Conservation (phyloP, 139 green algal genomes). For the Coelastrella sp. region DNA sequence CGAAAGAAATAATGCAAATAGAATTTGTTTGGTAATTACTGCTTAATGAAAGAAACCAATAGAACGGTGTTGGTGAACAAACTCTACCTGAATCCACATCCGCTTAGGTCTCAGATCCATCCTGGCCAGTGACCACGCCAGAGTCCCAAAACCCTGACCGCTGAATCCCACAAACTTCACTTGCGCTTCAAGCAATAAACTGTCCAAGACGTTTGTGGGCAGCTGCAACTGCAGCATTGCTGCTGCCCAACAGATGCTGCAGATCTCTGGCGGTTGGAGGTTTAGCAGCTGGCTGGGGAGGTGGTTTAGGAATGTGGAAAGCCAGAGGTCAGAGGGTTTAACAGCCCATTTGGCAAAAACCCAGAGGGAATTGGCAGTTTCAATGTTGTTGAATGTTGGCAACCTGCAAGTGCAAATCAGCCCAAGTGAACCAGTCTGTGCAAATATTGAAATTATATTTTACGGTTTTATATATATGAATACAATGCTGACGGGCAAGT, state of each 20-base stretch:
- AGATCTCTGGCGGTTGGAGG: constrained; percentile 30
- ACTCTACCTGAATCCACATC: constrained; percentile 33
- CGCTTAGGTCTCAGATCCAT: constrained; percentile 37
- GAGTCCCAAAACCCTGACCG: constrained; percentile 50
- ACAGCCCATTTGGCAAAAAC: constrained; percentile 25
- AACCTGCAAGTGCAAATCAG: not conserved
- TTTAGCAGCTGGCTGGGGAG: not conserved
- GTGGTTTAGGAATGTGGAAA: not conserved
- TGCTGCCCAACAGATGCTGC: constrained; percentile 29
- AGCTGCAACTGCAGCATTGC: constrained; percentile 30
- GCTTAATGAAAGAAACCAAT: not conserved
- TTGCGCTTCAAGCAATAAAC: constrained; percentile 41
- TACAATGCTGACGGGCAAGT: too few species aligned
- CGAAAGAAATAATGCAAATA: too few species aligned
- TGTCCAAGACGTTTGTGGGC: not conserved
- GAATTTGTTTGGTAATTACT: not conserved
- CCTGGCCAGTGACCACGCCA: constrained; percentile 52
- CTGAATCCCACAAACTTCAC: constrained; percentile 46
- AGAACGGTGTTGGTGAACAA: not conserved
- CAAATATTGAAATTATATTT: too few species aligned
- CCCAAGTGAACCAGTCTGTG: too few species aligned
- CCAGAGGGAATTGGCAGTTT: constrained; percentile 52
- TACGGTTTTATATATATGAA: too few species aligned
- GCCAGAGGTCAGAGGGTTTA: constrained; percentile 12
- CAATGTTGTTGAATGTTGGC: constrained; percentile 17